Evolutionary conservation across 2,329 filamentous ascomycete species (phyloP).

Genomic region (Diaporthe sp.): DNA sequence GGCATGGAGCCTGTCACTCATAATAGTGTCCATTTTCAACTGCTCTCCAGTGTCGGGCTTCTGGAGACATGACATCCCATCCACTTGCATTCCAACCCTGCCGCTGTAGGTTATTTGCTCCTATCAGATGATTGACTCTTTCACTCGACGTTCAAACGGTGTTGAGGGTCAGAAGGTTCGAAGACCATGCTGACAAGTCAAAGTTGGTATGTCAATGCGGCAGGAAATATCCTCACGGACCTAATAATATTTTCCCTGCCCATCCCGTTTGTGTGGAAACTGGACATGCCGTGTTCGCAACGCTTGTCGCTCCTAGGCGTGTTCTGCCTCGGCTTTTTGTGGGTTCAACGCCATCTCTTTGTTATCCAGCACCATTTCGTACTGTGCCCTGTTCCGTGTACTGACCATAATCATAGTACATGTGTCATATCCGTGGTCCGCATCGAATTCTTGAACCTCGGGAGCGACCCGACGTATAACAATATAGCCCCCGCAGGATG

Average conservation of each 20-base stretch:
- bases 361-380: too few relatives aligned
- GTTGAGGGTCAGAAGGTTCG: neutral
- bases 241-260: slow-evolving; percentile 34
- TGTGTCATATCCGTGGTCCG: slow-evolving; percentile 28
- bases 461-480: slow-evolving; percentile 23
- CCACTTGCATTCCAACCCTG: slow-evolving; percentile 30
- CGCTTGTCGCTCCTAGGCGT: slow-evolving; percentile 28
- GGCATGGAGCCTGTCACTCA: slow-evolving; percentile 24
- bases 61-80: slow-evolving; percentile 25
- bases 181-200: neutral
- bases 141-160: neutral
- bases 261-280: slow-evolving; percentile 34
- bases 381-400: neutral
- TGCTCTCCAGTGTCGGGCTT: slow-evolving; percentile 28
- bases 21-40: slow-evolving; percentile 27
- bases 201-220: slow-evolving; percentile 37
- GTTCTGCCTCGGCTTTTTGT: slow-evolving; percentile 39
- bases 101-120: neutral
- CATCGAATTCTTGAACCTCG: slow-evolving; percentile 25
- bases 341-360: neutral
- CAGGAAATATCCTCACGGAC: slow-evolving; percentile 38
- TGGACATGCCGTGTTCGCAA: slow-evolving; percentile 29
- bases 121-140: neutral
- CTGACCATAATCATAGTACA: neutral
- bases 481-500: slow-evolving; percentile 21